Conservation (phyloP, 2,329 filamentous ascomycete genomes). For the Cladosporium sp. region DNA sequence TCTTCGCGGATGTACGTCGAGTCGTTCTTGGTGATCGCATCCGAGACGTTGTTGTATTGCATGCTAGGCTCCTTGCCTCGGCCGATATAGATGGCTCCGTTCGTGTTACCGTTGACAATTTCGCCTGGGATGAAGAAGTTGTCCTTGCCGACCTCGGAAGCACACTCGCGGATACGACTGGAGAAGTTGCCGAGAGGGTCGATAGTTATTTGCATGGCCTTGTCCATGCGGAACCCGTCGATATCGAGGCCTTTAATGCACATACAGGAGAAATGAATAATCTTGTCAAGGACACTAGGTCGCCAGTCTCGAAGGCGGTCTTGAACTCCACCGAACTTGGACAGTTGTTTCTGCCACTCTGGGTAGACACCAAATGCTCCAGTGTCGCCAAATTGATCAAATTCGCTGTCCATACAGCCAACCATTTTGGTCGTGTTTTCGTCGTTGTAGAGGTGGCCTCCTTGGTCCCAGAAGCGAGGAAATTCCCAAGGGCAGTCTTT, state of each 20-base stretch:
- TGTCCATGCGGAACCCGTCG: constrained; percentile 67
- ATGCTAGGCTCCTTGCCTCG: constrained; percentile 60
- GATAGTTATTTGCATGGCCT: constrained; percentile 63
- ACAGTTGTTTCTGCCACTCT: constrained; percentile 63
- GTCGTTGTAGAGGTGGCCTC: constrained; percentile 52
- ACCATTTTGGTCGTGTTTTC: constrained; percentile 49
- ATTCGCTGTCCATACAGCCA: constrained; percentile 63
- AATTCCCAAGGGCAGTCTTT: constrained; percentile 53
- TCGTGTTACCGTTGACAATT: constrained; percentile 63
- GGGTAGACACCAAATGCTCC: constrained; percentile 65
- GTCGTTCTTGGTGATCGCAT: constrained; percentile 52
- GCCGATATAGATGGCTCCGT: constrained; percentile 61
- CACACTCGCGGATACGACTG: constrained; percentile 57
- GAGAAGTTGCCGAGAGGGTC: constrained; percentile 62
- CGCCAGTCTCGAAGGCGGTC: constrained; percentile 66
- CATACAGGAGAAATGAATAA: constrained; percentile 64
- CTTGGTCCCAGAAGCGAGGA: constrained; percentile 64
- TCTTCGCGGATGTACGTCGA: constrained; percentile 54
- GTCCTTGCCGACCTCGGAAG: constrained; percentile 56
- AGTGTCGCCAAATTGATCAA: constrained; percentile 64
- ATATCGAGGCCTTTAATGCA: constrained; percentile 62
- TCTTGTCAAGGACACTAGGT: constrained; percentile 56
- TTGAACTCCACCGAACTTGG: constrained; percentile 67
- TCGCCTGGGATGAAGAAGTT: constrained; percentile 67
- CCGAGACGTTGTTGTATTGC: constrained; percentile 47